phyloP scores from a whole-genome alignment of 306 rosid genomes.

The Dalbergia oliveri region DNA sequence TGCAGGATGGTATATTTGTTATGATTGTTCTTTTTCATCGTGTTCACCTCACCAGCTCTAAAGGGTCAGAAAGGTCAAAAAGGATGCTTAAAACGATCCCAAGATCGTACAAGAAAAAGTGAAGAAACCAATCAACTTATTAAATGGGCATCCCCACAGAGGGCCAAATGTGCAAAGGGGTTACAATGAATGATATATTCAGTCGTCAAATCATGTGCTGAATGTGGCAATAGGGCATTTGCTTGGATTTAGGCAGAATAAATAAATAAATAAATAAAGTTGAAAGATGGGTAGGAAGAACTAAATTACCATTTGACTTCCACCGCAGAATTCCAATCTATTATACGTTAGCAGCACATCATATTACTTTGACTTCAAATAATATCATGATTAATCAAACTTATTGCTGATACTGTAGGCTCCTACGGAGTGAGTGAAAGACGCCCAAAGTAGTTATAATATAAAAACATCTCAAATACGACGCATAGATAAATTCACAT shows the following conservation, averaged over 20 bases:
- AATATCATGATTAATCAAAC: slow-evolving; percentile 46
- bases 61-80: slow-evolving; percentile 32
- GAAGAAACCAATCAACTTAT: slow-evolving; percentile 29
- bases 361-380: slow-evolving; percentile 46
- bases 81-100: slow-evolving; percentile 37
- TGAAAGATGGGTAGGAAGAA: neutral
- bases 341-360: slow-evolving; percentile 46
- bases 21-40: slow-evolving; percentile 43
- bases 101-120: slow-evolving; percentile 44
- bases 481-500: neutral
- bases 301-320: slow-evolving; percentile 22
- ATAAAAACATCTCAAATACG: neutral
- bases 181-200: slow-evolving; percentile 22
- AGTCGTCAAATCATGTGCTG: slow-evolving; percentile 43
- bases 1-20: slow-evolving; percentile 23
- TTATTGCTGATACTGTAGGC: neutral
- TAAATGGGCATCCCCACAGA: slow-evolving; percentile 14
- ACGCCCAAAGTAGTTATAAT: neutral
- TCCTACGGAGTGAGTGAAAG: neutral
- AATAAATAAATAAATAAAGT: neutral
- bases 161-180: slow-evolving; percentile 32
- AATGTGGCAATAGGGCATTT: slow-evolving; percentile 12
- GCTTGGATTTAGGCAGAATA: slow-evolving; percentile 34
- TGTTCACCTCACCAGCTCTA: neutral
- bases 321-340: slow-evolving; percentile 40